Base-by-base conservation (phyloP, 2,329 filamentous ascomycete species). In the Sphaerulina vaccinii region DNA sequence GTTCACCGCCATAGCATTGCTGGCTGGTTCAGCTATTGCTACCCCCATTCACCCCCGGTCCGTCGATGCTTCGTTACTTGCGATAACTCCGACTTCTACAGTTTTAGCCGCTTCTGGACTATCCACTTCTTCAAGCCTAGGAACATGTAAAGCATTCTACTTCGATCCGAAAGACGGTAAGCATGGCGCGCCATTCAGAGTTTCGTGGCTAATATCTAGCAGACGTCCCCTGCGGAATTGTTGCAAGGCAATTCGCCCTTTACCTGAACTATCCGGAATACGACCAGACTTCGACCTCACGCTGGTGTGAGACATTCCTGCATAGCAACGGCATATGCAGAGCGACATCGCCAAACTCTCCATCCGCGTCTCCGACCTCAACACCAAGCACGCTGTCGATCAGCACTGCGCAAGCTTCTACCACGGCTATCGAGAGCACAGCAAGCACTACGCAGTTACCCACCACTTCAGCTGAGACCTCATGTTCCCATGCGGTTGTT, bases 121-220 rank as follows among this genome's bases (percentile, higher is more conserved):
- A 22, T 44, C 45, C 19, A 46, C 49, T 18, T 37, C 18, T 39
- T n/a, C n/a, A n/a, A n/a, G n/a, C n/a, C n/a, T n/a, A n/a, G 45
- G 45, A n/a, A 32, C 35, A 5, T 55, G 55, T 21, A 52, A 47
- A 18, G 41, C 41, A 39, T 39, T 44, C 16, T 50, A 54, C 21
- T 73, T 71, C 53, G 66, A 70, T 35, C 49, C 58, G 6, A 64
- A 48, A 40, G 24, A 39, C 5, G 36, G 45, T 48, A 40, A 22
- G 45, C 7, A 10, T 22, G 15, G 6, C 9, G 16, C n/a, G 7
- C 5, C 16, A 35, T n/a, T 23, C n/a, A 16, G n/a, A n/a, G n/a
- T 15, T 6, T n/a, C 8, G 10, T 70, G 68, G 43, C 38, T 70
- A 54, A 48, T 16, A 5, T 8, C 1, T 16, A 7, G 24, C 9